These are phyloP conservation scores for Collybiopsis confluens DNA, from an alignment of 768 basidiomycete species.

Conservation along the genomic window DNA sequence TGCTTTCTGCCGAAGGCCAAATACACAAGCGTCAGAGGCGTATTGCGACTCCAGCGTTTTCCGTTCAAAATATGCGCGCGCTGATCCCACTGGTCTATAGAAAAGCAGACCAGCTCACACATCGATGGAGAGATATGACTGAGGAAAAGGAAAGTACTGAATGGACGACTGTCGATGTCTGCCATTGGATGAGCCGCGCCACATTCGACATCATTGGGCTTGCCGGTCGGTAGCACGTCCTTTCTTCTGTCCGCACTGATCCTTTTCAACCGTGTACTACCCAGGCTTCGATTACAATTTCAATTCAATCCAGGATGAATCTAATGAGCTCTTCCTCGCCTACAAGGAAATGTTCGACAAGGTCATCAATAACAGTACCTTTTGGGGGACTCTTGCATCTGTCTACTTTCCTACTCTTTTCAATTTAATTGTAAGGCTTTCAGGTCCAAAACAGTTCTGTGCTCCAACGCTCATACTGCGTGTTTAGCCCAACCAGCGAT, in stretches of 20 bases:
- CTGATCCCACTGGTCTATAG: conserved; percentile 69
- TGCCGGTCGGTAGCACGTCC: conserved; percentile 51
- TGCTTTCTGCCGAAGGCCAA: conserved; percentile 75
- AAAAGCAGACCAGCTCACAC: conserved; percentile 59
- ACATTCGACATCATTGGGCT: conserved; percentile 91
- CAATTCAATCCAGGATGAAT: conserved; percentile 74
- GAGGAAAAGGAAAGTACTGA: conserved; percentile 26
- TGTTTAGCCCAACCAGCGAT: conserved; percentile 49
- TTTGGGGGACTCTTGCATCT: conserved; percentile 40
- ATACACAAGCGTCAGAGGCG: conserved; percentile 78
- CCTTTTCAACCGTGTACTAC: neutral
- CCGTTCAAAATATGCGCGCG: conserved; percentile 68
- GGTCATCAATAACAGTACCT: conserved; percentile 53
- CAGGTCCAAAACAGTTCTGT: conserved; percentile 14
- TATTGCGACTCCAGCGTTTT: conserved; percentile 75
- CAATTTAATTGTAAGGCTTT: conserved; percentile 55
- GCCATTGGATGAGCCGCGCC: conserved; percentile 75
- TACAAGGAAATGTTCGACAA: conserved; percentile 85
- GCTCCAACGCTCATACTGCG: neutral
- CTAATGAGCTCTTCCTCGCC: conserved; percentile 73
- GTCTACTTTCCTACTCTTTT: conserved; percentile 58
- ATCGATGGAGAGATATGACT: conserved; percentile 56
- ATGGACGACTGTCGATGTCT: conserved; percentile 57
- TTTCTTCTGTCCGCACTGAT: neutral
- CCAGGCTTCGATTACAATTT: conserved; percentile 85